Percentiles rank a stretch among this genome's conserved stretches.
Evolutionary conservation across 2,329 filamentous ascomycete genomes (phyloP).

Genomic region (Geosmithia morbida): DNA sequence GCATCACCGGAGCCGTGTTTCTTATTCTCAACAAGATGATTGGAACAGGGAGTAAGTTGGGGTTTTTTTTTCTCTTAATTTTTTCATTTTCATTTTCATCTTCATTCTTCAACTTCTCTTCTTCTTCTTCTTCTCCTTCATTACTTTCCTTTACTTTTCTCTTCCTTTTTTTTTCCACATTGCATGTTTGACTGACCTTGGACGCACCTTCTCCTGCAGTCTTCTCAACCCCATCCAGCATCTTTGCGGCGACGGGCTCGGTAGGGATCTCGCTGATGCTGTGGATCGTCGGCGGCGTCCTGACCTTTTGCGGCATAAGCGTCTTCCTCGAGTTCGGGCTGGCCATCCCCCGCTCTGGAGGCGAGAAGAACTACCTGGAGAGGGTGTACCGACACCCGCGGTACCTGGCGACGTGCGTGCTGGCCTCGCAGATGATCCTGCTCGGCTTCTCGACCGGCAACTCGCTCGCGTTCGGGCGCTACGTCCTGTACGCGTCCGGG

Average conservation of each 20-base stretch:
- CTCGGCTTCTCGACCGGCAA: conserved; percentile 47
- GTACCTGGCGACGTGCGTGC: conserved; percentile 43
- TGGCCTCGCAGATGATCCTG: conserved; percentile 46
- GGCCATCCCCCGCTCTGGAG: conserved; percentile 45
- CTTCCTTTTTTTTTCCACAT: too few relatives aligned
- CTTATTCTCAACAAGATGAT: conserved; percentile 46
- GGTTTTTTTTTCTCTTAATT: background rate
- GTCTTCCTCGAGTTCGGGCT: conserved; percentile 51
- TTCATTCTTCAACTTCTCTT: background rate
- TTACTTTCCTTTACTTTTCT: background rate
- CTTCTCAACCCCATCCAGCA: conserved; percentile 38
- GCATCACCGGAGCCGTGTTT: conserved; percentile 35
- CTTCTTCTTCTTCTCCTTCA: background rate
- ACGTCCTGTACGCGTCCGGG: conserved; percentile 40
- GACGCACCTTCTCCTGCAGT: too few relatives aligned
- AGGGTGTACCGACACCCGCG: conserved; percentile 43
- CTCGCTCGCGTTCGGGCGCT: conserved; percentile 42
- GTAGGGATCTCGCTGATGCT: conserved; percentile 20
- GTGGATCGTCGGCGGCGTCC: conserved; percentile 25
- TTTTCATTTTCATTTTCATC: background rate
- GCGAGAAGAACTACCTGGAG: conserved; percentile 54
- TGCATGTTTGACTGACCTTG: too few relatives aligned
- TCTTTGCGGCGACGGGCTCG: conserved; percentile 36
- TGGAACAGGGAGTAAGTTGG: conserved; percentile 35
- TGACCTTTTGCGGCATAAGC: conserved; percentile 43